These are phyloP conservation scores for Mycena filopes DNA, from an alignment of 768 basidiomycete species.

Conservation along the genomic window DNA sequence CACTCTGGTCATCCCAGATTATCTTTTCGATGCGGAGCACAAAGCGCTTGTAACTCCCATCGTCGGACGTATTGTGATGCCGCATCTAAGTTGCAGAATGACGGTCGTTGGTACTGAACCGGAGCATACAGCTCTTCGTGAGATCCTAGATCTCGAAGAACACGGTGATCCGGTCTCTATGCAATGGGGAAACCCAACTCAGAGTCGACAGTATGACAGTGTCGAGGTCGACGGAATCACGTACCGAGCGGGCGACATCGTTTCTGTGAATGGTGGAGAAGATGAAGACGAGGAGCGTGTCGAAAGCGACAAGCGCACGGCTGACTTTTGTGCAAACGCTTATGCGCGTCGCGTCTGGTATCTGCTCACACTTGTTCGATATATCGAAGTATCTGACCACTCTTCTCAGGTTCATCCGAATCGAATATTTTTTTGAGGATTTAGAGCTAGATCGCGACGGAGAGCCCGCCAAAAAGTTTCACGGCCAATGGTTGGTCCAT, in stretches of 20 bases:
- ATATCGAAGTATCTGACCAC: not conserved
- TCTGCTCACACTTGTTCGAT: not conserved
- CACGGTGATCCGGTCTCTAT: not conserved
- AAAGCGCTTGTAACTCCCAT: conserved; percentile 17
- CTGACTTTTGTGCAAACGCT: conserved; percentile 8
- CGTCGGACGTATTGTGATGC: conserved; percentile 10
- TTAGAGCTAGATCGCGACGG: not conserved
- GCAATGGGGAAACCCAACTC: not conserved
- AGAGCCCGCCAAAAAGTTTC: conserved; percentile 3
- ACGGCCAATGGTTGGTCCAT: conserved; percentile 23
- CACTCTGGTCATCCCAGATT: no score
- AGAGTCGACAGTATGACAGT: conserved; percentile 4
- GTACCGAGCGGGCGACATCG: conserved; percentile 15
- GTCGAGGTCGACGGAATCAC: conserved; percentile 6
- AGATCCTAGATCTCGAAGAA: not conserved
- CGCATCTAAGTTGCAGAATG: not conserved
- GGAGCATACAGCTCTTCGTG: not conserved
- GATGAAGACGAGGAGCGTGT: conserved; percentile 13
- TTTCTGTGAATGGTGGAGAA: conserved; percentile 13
- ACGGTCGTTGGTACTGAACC: not conserved
- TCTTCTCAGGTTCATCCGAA: conserved; percentile 20
- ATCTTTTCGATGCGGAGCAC: no score
- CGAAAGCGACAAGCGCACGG: not conserved
- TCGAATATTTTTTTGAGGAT: conserved; percentile 21
- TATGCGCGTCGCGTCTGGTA: conserved; percentile 27